phyloP scores from a whole-genome alignment of 2,329 filamentous ascomycete genomes.

The Nakataea oryzae region DNA sequence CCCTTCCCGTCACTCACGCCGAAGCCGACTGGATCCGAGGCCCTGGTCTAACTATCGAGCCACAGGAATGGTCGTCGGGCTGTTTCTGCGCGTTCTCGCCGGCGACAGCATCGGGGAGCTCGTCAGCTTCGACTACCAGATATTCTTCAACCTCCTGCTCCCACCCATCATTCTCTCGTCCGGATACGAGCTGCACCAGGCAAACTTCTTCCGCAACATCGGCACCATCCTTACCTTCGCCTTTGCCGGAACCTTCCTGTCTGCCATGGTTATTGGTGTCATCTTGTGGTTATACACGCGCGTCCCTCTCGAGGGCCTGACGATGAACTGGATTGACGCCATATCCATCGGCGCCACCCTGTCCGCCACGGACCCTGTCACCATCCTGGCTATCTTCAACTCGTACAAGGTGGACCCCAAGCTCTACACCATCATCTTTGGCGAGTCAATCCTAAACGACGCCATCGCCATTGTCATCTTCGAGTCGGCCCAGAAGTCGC shows the following conservation, averaged over 20 bases:
- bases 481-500: slow-evolving; percentile 92
- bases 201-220: slow-evolving; percentile 98
- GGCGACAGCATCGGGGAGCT: slow-evolving; percentile 75
- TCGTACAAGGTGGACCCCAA: slow-evolving; percentile 99
- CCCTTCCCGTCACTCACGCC: slow-evolving; percentile 1
- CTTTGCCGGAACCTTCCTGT: slow-evolving; percentile 94
- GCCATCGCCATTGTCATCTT: slow-evolving; percentile 98
- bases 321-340: slow-evolving; percentile 87
- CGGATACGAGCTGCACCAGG: slow-evolving; percentile 94
- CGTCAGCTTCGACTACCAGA: slow-evolving; percentile 96
- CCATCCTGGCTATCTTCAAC: slow-evolving; percentile 97
- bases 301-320: slow-evolving; percentile 74
- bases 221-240: slow-evolving; percentile 96
- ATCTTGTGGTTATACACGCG: slow-evolving; percentile 84
- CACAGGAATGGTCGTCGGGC: slow-evolving; percentile 85
- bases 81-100: slow-evolving; percentile 73
- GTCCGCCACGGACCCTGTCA: slow-evolving; percentile 94
- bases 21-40: neutral
- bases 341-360: slow-evolving; percentile 94
- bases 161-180: slow-evolving; percentile 96
- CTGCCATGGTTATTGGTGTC: slow-evolving; percentile 83
- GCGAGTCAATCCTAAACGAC: slow-evolving; percentile 96
- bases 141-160: slow-evolving; percentile 98
- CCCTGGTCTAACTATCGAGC: neutral
- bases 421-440: slow-evolving; percentile 97